These are phyloP conservation scores for Parasitella parasitica DNA, from an alignment of 371 early-diverging fungal species.

Conservation along the genomic window DNA sequence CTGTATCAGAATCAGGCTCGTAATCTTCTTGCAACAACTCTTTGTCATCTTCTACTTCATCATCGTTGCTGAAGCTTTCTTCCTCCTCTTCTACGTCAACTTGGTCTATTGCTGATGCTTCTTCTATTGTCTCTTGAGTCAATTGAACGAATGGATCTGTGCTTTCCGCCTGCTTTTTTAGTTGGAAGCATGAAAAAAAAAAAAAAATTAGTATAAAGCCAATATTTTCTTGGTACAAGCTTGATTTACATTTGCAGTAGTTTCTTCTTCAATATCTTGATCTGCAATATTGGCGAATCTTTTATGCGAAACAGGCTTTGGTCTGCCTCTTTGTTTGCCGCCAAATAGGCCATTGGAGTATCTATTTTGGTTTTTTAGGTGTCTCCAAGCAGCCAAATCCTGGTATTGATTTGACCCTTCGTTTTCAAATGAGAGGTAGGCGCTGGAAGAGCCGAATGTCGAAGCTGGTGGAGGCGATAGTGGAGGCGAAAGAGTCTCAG, in stretches of 20 bases:
- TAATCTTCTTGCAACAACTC: slow-evolving; percentile 13
- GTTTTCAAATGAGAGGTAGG: background rate
- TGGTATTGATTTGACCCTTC: slow-evolving; percentile 26
- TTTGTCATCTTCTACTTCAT: background rate
- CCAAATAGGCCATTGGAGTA: slow-evolving; percentile 37
- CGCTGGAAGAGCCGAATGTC: background rate
- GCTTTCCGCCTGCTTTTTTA: background rate
- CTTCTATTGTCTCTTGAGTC: background rate
- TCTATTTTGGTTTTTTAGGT: slow-evolving; percentile 25
- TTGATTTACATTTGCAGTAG: background rate
- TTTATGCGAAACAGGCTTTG: slow-evolving; percentile 4
- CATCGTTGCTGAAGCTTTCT: background rate
- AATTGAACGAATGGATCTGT: background rate
- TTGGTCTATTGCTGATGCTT: background rate
- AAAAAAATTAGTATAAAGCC: background rate
- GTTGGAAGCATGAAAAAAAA: too few species aligned
- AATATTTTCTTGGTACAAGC: background rate
- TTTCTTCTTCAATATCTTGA: background rate
- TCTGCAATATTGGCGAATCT: background rate
- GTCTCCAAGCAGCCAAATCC: slow-evolving; percentile 34
- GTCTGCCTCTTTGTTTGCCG: slow-evolving; percentile 34
- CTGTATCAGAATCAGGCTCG: slow-evolving; percentile 30
- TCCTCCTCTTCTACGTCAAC: background rate
- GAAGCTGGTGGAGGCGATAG: slow-evolving; percentile 2
- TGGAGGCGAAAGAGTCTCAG: slow-evolving; percentile 5